A percentile compares a stretch with the other conserved stretches of the same genome.
phyloP scores from a whole-genome alignment of 495 filamentous ascomycete genomes.

The Tuber brumale region DNA sequence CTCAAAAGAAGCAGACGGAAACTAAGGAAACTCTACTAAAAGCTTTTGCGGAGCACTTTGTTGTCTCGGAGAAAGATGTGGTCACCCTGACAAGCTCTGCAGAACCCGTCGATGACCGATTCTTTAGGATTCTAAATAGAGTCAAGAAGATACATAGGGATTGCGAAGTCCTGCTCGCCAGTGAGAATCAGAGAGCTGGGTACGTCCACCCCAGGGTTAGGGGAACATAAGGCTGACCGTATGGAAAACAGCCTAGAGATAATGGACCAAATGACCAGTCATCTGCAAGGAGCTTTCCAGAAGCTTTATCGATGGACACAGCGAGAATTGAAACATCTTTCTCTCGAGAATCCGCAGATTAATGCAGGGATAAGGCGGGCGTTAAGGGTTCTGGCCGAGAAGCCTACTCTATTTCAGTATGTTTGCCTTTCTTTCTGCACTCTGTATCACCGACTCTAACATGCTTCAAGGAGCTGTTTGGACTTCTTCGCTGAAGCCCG shows the following conservation, averaged over 20 bases:
- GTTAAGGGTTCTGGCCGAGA: constrained; percentile 79
- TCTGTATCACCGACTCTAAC: constrained; percentile 6
- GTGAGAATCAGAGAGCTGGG: constrained; percentile 67
- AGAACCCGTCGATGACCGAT: constrained; percentile 76
- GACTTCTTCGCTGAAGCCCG: constrained; percentile 90
- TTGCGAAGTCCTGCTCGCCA: constrained; percentile 79
- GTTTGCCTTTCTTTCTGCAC: constrained; percentile 5
- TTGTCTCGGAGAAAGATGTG: constrained; percentile 72
- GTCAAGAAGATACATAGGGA: constrained; percentile 84
- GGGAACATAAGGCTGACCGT: constrained; percentile 15
- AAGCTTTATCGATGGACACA: constrained; percentile 94
- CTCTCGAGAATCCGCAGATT: constrained; percentile 91
- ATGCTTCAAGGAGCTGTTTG: constrained; percentile 57
- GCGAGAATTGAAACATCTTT: constrained; percentile 82
- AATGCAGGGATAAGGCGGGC: constrained; percentile 77
- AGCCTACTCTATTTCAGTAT: constrained; percentile 76
- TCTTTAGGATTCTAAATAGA: constrained; percentile 71
- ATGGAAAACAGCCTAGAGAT: constrained; percentile 52
- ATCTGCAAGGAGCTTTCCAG: constrained; percentile 86
- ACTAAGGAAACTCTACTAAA: constrained; percentile 78
- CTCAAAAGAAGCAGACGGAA: constrained; percentile 68
- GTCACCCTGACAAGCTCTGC: constrained; percentile 63
- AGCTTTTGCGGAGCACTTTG: constrained; percentile 77
- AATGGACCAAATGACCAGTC: constrained; percentile 79
- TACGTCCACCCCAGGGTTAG: constrained; percentile 21